Base-by-base conservation (phyloP, 2,329 filamentous ascomycete genomes). In the Sporothrix sp. region DNA sequence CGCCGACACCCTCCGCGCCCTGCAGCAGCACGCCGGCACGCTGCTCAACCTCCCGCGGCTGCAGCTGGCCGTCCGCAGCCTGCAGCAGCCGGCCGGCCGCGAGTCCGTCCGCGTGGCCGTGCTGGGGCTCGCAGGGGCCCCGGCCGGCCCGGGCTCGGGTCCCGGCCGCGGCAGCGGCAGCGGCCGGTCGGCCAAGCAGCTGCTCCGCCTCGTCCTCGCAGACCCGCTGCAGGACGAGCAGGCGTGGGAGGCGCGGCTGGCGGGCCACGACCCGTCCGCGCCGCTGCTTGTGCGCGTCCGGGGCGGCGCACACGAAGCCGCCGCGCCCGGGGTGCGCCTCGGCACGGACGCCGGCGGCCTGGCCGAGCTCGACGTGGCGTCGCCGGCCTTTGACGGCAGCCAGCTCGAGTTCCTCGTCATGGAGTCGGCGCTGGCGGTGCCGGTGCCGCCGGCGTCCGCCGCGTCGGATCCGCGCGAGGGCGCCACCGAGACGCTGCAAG, bases 131-230 rank as follows among this genome's bases (percentile, higher is more conserved):
- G 62, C 60, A 14, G 61, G 65, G 42, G 67, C 63, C 14, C 8
- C 46, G n/a, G n/a, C n/a, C n/a, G n/a, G n/a, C n/a, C n/a, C n/a
- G n/a, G n/a, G n/a, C n/a, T n/a, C 2, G 3, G 5, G n/a, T 37
- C n/a, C 36, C 38, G 60, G 62, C 1, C 13, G 40, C 14, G 63
- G 70, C 0, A 63, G 66, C 45, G 67, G 63, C 38, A 60, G 63
- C 11, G 65, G 71, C 1, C 65, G 66, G 16, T 75, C 75, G 11
- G 82, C 83, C 3, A 79, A 79, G 61, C 72, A 75, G 53, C 71
- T 96, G 8, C 73, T 89, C 40, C 77, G 81, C 37, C 69, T 90
- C 32, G 66, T 88, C 11, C 69, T 89, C 2, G 82, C 83, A 2
- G 85, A 90, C 63, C 84, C 85, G 4, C 66, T 90, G 56, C 72